Conservation (phyloP, 352 stramenopile genomes). For the Aphanomyces astaci region DNA sequence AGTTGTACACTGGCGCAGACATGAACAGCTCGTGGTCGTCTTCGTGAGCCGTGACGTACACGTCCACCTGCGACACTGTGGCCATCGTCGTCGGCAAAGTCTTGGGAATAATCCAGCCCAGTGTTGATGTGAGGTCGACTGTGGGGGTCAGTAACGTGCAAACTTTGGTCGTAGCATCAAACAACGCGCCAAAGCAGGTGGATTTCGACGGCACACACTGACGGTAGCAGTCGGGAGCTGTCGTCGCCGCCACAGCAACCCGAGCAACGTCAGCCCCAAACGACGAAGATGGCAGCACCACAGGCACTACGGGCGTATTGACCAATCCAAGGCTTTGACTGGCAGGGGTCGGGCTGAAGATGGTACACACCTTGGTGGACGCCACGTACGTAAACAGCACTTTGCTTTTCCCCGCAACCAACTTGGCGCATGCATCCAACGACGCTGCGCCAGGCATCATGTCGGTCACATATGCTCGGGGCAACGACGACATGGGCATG, state of each 20-base stretch:
- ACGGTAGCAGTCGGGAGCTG: neutral
- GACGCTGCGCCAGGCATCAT: neutral
- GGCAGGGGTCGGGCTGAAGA: neutral
- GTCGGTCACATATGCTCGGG: neutral
- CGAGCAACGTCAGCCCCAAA: neutral
- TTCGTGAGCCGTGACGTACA: constrained; percentile 17
- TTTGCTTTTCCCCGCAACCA: neutral
- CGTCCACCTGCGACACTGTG: neutral
- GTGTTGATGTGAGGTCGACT: neutral
- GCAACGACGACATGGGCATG: neutral
- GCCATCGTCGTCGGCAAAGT: neutral
- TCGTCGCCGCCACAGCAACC: neutral
- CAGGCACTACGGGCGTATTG: neutral
- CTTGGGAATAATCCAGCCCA: constrained; percentile 2
- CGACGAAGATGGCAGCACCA: neutral
- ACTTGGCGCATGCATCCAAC: neutral
- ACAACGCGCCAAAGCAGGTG: neutral
- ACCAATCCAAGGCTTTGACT: neutral
- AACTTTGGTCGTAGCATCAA: neutral
- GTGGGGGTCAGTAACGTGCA: neutral
- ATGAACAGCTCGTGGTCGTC: constrained; percentile 22
- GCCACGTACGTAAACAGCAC: neutral
- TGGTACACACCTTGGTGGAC: neutral
- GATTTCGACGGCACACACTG: neutral
- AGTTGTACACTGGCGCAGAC: constrained; percentile 13